Base-by-base conservation (phyloP, 345 rosid species). In the Syzygium jambos region DNA sequence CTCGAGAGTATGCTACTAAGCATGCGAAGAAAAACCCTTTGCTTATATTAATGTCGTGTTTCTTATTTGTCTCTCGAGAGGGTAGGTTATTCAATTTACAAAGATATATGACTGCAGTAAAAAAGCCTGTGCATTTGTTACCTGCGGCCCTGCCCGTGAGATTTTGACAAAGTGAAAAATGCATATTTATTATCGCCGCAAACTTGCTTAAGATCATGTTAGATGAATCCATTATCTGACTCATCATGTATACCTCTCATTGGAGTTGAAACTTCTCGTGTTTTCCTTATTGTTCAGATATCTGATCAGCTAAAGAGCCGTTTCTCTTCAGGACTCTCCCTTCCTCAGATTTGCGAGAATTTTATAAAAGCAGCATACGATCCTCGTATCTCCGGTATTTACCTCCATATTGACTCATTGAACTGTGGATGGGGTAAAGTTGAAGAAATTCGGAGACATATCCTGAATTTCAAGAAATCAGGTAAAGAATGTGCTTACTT, bases 401-500 rank as follows among this genome's bases (percentile, higher is more conserved):
- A 97, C 92, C 98, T 97, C 88, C 97, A 97, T 77, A 94, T 96
- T 88, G 98, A 97, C 73, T 89, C 97, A 61, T 89, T 97, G 89
- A 91, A 92, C 85, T 97, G 99, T 85, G 99, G 99, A 0, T 97
- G 99, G 99, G 99, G 94, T 46, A 97, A 96, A 88, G 98, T 95
- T 78, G 98, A 97, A 90, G 98, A 97, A 92, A 95, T 97, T 85
- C 94, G 95, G 49, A 93, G 98, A 87, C 98, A 96, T 87, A 92
- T 97, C 78, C 63, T 95, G 86, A 90, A 95, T 92, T 97, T 95
- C 92, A 97, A 97, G 93, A 95, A 97, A 90, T 97, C 99, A 88
- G 98, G 99, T 95, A 88, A 87, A 12, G 49, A 23, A 78, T 78
- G 43, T 9, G 41, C 80, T n/a, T 13, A 61, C 38, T 73, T 34